A percentile compares a stretch with the other conserved stretches of the same genome.
Conservation (phyloP, 2,329 filamentous ascomycete genomes). For the Pestalotiopsis sp. region DNA sequence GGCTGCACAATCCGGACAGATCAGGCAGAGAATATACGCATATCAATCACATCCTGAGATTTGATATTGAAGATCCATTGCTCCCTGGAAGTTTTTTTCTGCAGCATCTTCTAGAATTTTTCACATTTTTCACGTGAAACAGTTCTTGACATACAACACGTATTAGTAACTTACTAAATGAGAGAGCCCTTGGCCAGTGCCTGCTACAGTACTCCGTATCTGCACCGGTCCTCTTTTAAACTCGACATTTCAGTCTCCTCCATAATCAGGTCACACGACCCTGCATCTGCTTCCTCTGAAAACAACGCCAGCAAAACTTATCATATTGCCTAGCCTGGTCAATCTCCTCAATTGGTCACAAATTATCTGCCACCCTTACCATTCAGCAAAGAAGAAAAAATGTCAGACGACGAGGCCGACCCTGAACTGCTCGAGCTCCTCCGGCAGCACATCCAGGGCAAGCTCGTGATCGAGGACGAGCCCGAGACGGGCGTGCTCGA, state of each 20-base stretch:
- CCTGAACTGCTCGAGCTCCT: slow-evolving; percentile 85
- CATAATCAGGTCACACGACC: not conserved
- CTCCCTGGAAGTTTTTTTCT: not conserved
- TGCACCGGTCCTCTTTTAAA: not conserved
- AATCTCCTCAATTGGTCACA: not conserved
- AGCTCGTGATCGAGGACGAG: slow-evolving; percentile 54
- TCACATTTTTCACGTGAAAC: not conserved
- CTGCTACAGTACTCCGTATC: not conserved
- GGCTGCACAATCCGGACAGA: not conserved
- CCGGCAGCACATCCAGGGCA: slow-evolving; percentile 74
- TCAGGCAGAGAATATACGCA: not conserved
- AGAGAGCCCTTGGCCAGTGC: not conserved
- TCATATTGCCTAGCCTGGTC: not conserved
- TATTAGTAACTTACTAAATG: not conserved
- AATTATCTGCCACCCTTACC: not conserved
- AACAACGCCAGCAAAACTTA: not conserved
- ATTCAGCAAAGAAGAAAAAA: slow-evolving; percentile 36
- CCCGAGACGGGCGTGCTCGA: slow-evolving; percentile 82
- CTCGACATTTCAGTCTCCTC: not conserved
- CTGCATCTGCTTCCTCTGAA: not conserved
- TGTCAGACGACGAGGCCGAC: slow-evolving; percentile 93
- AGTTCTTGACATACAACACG: not conserved
- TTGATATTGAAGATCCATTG: not conserved
- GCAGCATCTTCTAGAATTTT: not conserved
- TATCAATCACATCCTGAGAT: not conserved